Evolutionary conservation across 768 basidiomycete species (phyloP).

Genomic region (Lactarius pseudohatsudake): DNA sequence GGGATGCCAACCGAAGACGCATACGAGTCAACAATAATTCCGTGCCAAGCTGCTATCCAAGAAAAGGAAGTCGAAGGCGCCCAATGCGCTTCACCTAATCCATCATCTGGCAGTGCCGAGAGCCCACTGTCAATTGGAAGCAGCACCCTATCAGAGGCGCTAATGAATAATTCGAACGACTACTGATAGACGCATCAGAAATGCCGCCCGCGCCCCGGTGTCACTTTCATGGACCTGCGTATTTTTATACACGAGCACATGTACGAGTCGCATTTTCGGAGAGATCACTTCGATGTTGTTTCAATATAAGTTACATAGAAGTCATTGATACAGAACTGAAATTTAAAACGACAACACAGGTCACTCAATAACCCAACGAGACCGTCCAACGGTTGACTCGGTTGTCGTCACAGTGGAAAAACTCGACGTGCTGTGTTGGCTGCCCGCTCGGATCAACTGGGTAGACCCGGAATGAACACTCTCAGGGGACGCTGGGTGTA

Average conservation of each 20-base stretch:
- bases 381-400: conserved; percentile 28
- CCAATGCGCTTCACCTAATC: conserved; percentile 49
- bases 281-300: neutral
- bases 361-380: conserved; percentile 62
- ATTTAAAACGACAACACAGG: conserved; percentile 1
- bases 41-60: conserved; percentile 58
- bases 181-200: neutral
- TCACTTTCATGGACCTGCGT: neutral
- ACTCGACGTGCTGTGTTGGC: conserved; percentile 44
- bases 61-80: conserved; percentile 63
- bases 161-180: neutral
- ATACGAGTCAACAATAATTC: conserved; percentile 51
- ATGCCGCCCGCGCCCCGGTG: neutral
- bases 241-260: conserved; percentile 5
- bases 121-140: conserved; percentile 17
- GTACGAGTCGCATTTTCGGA: neutral
- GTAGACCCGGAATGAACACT: neutral
- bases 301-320: neutral
- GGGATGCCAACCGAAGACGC: conserved; percentile 49
- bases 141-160: neutral
- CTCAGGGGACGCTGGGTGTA: conserved; percentile 1
- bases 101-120: conserved; percentile 40
- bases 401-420: conserved; percentile 35
- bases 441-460: conserved; percentile 38
- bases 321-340: neutral